Evolutionary conservation across 2,329 filamentous ascomycete species (phyloP).

Genomic region (Clonostachys solani): DNA sequence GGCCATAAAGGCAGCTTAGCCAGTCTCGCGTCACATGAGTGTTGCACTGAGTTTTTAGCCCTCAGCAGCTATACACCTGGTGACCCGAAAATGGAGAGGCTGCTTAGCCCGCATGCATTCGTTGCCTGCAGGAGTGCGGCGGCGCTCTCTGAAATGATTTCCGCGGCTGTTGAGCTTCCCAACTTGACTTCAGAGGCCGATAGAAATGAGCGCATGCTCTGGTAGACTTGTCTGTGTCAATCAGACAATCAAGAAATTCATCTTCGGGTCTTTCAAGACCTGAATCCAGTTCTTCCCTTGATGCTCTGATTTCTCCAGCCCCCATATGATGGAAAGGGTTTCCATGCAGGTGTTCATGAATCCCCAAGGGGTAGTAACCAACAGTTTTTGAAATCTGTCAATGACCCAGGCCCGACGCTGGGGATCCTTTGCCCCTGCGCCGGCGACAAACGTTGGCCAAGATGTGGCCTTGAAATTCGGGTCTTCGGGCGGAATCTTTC

Average conservation of each 20-base stretch:
- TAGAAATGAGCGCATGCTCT: no score
- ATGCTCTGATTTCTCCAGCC: slow-evolving; percentile 22
- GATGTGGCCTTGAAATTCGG: slow-evolving; percentile 51
- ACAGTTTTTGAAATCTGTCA: slow-evolving; percentile 33
- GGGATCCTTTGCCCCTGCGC: slow-evolving; percentile 40
- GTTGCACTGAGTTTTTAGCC: no score
- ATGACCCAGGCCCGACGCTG: slow-evolving; percentile 42
- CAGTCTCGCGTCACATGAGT: no score
- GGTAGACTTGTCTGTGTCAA: not conserved
- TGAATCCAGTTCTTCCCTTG: slow-evolving; percentile 29
- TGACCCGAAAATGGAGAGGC: no score
- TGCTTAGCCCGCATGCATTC: no score
- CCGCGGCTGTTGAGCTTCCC: no score
- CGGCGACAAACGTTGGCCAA: slow-evolving; percentile 53
- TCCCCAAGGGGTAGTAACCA: slow-evolving; percentile 39
- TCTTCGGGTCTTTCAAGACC: slow-evolving; percentile 30
- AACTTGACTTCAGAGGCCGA: no score
- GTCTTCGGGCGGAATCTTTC: slow-evolving; percentile 41
- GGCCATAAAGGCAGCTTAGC: no score
- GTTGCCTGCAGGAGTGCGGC: no score
- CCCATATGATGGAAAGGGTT: slow-evolving; percentile 38
- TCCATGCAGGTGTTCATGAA: slow-evolving; percentile 42
- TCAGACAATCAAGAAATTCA: slow-evolving; percentile 39
- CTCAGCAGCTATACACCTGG: no score
- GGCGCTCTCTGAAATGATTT: no score